These are phyloP conservation scores for Isoetes taiwanensis DNA, from an alignment of 75 land plant species.

Conservation along the genomic window DNA sequence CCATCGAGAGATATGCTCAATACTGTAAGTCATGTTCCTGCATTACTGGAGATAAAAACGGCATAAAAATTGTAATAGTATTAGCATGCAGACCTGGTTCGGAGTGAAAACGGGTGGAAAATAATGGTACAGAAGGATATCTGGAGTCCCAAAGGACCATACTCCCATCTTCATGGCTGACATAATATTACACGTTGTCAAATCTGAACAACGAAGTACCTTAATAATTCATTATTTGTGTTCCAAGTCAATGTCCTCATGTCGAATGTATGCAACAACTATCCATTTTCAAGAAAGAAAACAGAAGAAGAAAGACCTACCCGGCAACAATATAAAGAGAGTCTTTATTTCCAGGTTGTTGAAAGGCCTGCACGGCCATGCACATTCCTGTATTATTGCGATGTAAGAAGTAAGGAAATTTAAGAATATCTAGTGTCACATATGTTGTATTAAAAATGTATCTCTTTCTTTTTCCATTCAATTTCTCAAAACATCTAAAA, in stretches of 20 bases:
- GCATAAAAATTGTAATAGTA: too few species aligned
- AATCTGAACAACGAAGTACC: too few species aligned
- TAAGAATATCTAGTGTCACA: too few species aligned
- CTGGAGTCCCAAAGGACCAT: conserved; percentile 80
- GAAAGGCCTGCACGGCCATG: conserved; percentile 77
- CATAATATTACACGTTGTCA: conserved; percentile 5
- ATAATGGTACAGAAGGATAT: conserved; percentile 40
- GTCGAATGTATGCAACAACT: too few species aligned
- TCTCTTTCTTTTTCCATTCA: too few species aligned
- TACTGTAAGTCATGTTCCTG: conserved; percentile 42
- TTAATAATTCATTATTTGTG: too few species aligned
- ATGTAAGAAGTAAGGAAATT: too few species aligned
- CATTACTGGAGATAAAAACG: too few species aligned
- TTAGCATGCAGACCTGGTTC: conserved; percentile 53
- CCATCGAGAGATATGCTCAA: conserved; percentile 48
- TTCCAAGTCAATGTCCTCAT: too few species aligned
- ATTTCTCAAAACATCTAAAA: too few species aligned
- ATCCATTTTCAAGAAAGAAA: too few species aligned
- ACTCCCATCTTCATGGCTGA: conserved; percentile 90
- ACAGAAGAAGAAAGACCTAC: conserved; percentile 27
- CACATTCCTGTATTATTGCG: conserved; percentile 88
- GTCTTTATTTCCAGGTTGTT: conserved; percentile 37
- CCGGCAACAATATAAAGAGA: conserved; percentile 53
- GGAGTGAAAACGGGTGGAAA: conserved; percentile 49
- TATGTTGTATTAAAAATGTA: too few species aligned